Evolutionary conservation across 1,284 basidiomycete genomes (phyloP), one percentile per base, ranked within the genome.

Genomic region (Cutaneotrichosporon sp.): DNA sequence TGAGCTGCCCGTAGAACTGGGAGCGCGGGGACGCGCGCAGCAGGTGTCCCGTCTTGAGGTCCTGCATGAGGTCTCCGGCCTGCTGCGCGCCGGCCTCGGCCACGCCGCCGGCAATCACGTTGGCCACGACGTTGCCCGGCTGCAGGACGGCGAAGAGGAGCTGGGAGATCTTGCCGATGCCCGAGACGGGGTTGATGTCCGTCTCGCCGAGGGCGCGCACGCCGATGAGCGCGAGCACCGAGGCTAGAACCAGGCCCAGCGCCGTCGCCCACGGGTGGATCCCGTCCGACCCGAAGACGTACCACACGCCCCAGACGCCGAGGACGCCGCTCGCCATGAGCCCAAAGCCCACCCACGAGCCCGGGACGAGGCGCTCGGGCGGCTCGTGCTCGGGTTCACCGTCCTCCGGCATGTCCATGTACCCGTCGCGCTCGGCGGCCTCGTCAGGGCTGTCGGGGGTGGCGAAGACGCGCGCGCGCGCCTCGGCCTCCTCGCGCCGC

Each of bases 31-130:
- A 92, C 6, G 91, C 93, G 64, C 86, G 86, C 56, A 95, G 85
- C 22, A 97, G 83, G 74, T 94, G 89, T 0, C 95, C 95, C 1
- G 95, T 97, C 82, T 98, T 98, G 68, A 97, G 83, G 78, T 98
- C 95, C 81, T 98, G 95, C 94, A 98, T 97, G 20, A 98, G 86
- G 77, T 98, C 95, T 18, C 95, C 95, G 9, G 95, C 93, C 87
- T 97, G 93, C 80, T 91, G 91, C 25, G 95, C 95, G 18, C 95
- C 95, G 29, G 95, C 95, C 81, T 98, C 95, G 6, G 93, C 90
- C 16, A 98, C 93, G 36, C 93, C 95, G 11, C 95, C 95, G 3
- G 95, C 95, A 59, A 98, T 92, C 72, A 98, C 89, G 74, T 97
- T 97, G 5, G 95, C 95, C 4, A 97, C 91, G 20, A 97, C 86